Base-by-base conservation (phyloP, 2,329 filamentous ascomycete genomes). In the Saccharata proteae region DNA sequence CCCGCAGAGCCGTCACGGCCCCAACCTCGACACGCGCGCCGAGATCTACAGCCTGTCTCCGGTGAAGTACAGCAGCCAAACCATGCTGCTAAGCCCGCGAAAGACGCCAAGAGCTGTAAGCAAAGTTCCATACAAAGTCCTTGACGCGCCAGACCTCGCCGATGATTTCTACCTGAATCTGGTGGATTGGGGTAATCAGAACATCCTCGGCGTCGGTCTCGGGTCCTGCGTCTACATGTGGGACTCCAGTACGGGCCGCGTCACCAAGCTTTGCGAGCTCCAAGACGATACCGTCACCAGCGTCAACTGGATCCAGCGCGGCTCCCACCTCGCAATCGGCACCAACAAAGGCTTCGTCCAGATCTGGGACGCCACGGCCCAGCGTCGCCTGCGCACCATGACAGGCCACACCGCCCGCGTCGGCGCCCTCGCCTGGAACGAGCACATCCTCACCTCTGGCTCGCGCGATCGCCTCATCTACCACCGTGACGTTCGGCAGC, bases 111-210 rank as follows among this genome's bases (percentile, higher is more conserved):
- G 90, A 42, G 80, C 83, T 17, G 84, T 98, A 13, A 88, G 83
- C 56, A 96, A 96, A 55, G 88, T 96, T 0, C 90, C 90, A 0
- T 98, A 92, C 59, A 98, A 98, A 57, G 90, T 98, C 2, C 67
- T 98, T 7, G 90, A 98, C 61, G 90, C 90, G 1, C 90, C 90
- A 2, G 90, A 96, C 51, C 62, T 98, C 26, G 86, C 88, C 16
- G 90, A 98, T 48, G 90, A 98, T 51, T 98, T 96, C 55, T 98
- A 98, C 48, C 67, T 98, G 20, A 98, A 98, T 47, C 64, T 98
- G 16, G 88, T 98, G 3, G 90, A 98, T 49, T 98, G 90, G 90
- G 90, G 90, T 25, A 92, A 83, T 46, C 85, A 81, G 43, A 93
- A 96, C 54, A 80, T 93, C 6, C 67, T 98, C 8, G 90, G 88